Evolutionary conservation across 768 basidiomycete species (phyloP), one percentile per base, ranked within the genome.

Genomic region (Daedaleopsis nitida): DNA sequence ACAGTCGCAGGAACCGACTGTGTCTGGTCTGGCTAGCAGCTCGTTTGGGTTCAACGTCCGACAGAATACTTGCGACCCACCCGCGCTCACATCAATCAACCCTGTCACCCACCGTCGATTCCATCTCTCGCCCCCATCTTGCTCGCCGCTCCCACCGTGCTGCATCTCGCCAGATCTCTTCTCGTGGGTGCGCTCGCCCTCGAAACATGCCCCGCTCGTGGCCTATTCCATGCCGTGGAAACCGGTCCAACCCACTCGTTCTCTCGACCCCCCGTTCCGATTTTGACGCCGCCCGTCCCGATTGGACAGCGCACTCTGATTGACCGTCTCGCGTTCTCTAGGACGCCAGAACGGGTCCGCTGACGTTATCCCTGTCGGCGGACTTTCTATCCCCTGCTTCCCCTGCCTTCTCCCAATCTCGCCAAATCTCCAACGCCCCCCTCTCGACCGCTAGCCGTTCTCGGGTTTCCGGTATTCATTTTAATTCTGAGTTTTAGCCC

Each of bases 221-320:
- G 58, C 59, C 48, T 24, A 32, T 63, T 51, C 62, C 59, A 42
- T 37, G 48, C 60, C 64, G 60, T 61, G 60, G 60, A 32, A 60
- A 42, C 64, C 59, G 49, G 39, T 17, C 64, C 65, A 64, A 60
- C 70, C 73, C 69, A 69, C 64, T 66, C 68, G 68, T 72, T 71
- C 69, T 63, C 68, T 70, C 70, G 74, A 68, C 71, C 62, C 60
- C 65, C 68, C 82, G 79, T 74, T 74, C 83, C 81, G 80, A 81
- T 67, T 68, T 70, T 66, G 69, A 59, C 71, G 64, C 72, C 74
- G 64, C 67, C 64, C 60, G 64, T 70, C 76, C 84, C 82, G 82
- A 83, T 83, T 83, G 79, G 80, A 68, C 59, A 43, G 51, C 65
- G 57, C 62, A 65, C 67, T 62, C 62, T 54, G 60, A 50, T 65